Conservation (phyloP, 192 early-diverging fungal genomes). For the Backusella tuberculispora region DNA sequence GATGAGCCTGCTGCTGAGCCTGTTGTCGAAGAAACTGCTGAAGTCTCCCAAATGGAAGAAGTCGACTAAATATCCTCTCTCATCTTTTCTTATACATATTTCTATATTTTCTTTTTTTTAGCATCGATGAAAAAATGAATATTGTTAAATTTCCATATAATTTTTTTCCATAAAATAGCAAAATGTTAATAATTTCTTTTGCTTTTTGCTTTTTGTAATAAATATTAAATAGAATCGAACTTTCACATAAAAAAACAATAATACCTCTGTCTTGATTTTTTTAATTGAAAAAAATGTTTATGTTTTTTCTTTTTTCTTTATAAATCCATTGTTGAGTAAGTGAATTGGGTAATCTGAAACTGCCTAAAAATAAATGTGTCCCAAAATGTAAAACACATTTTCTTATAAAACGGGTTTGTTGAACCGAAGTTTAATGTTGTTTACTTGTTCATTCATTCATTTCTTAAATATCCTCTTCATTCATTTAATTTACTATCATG, state of each 20-base stretch:
- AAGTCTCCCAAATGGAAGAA: constrained; percentile 71
- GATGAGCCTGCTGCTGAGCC: constrained; percentile 47
- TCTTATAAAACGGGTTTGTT: neutral
- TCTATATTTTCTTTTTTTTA: constrained; percentile 3
- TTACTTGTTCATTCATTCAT: neutral
- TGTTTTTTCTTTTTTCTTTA: neutral
- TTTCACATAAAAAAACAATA: neutral
- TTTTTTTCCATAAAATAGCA: constrained; percentile 11
- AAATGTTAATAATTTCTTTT: neutral
- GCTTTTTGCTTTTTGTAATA: constrained; percentile 15
- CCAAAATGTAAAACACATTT: neutral
- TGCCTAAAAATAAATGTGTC: neutral
- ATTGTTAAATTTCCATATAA: constrained; percentile 17
- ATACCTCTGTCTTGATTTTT: neutral
- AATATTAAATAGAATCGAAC: constrained; percentile 17
- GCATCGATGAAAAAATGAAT: constrained; percentile 13
- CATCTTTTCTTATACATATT: constrained; percentile 4
- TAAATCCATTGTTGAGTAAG: neutral
- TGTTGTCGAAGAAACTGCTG: constrained; percentile 55
- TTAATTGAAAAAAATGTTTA: neutral
- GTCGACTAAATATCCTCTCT: constrained; percentile 58
- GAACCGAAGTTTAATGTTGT: too few species aligned
- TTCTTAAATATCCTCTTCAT: neutral
- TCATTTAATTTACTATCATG: neutral
- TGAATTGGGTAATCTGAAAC: neutral